Percentiles rank a stretch among this genome's conserved stretches.
Evolutionary conservation across 257 asterid genomes (phyloP).

Genomic region (Ligustrum vulgare): DNA sequence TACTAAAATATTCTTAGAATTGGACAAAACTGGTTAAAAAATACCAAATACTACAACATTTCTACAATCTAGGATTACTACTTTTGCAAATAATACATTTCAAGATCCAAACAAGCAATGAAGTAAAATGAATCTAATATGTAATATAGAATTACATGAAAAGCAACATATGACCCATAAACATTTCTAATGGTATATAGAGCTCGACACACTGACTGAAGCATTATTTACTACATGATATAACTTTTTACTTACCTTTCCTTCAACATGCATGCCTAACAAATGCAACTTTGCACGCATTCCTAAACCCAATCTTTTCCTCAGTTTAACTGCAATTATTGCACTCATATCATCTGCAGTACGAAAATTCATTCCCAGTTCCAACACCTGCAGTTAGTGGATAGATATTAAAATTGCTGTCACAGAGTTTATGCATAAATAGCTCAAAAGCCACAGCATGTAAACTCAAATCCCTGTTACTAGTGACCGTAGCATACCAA

Average conservation of each 20-base stretch:
- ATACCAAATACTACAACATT: constrained; percentile 12
- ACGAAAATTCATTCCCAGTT: constrained; percentile 82
- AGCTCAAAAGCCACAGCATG: constrained; percentile 12
- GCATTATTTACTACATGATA: neutral
- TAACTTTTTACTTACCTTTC: constrained; percentile 58
- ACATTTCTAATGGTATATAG: neutral
- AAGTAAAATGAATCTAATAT: neutral
- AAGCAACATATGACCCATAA: neutral
- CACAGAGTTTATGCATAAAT: neutral
- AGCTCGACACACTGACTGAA: neutral
- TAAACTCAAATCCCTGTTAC: neutral
- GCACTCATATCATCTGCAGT: constrained; percentile 98
- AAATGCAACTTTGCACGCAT: constrained; percentile 79
- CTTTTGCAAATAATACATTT: neutral
- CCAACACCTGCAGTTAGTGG: constrained; percentile 59
- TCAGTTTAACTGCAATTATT: constrained; percentile 69
- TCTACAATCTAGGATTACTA: neutral
- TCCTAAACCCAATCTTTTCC: constrained; percentile 87
- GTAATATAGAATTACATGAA: neutral
- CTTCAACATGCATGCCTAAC: constrained; percentile 94
- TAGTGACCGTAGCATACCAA: constrained; percentile 57
- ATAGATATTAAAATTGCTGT: constrained; percentile 4
- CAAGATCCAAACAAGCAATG: neutral
- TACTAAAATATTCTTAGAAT: neutral
- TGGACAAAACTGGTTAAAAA: constrained; percentile 11